Conservation (phyloP, 352 stramenopile species). For the Aphanomyces astaci region DNA sequence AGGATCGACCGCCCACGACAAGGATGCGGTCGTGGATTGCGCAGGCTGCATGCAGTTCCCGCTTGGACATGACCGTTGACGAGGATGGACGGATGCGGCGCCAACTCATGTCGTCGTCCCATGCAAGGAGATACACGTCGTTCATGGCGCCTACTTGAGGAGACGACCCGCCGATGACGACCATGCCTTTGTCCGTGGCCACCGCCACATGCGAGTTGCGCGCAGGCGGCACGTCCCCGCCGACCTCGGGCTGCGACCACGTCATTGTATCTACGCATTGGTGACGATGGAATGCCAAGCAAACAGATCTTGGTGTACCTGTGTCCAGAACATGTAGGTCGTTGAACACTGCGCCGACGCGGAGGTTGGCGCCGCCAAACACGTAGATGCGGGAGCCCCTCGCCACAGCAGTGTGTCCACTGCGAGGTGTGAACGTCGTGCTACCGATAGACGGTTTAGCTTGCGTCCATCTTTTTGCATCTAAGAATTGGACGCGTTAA, state of each 20-base stretch:
- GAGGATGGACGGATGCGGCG: neutral
- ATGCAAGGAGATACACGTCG: conserved; percentile 44
- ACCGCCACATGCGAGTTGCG: conserved; percentile 55
- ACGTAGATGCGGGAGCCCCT: conserved; percentile 38
- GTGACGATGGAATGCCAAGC: neutral
- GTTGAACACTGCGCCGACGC: conserved; percentile 40
- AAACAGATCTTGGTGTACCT: conserved; percentile 2
- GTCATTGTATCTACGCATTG: conserved; percentile 12
- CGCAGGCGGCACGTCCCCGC: conserved; percentile 35
- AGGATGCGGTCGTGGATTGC: neutral
- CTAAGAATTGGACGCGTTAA: neutral
- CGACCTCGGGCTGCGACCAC: conserved; percentile 31
- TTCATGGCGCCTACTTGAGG: conserved; percentile 41
- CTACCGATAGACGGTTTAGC: conserved; percentile 18
- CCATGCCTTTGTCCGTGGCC: conserved; percentile 33
- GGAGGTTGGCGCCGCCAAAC: conserved; percentile 54
- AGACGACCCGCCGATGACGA: conserved; percentile 57
- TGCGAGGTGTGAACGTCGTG: conserved; percentile 36
- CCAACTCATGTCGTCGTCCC: neutral
- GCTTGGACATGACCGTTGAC: neutral
- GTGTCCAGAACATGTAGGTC: conserved; percentile 51
- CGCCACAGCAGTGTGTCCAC: conserved; percentile 49
- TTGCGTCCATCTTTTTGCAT: conserved; percentile 25
- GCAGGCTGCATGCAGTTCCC: conserved; percentile 17
- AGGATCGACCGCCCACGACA: conserved; percentile 3